Percentiles rank a stretch among this genome's conserved stretches.
Conservation (phyloP, 2,329 filamentous ascomycete species). For the Exserohilum turcica region DNA sequence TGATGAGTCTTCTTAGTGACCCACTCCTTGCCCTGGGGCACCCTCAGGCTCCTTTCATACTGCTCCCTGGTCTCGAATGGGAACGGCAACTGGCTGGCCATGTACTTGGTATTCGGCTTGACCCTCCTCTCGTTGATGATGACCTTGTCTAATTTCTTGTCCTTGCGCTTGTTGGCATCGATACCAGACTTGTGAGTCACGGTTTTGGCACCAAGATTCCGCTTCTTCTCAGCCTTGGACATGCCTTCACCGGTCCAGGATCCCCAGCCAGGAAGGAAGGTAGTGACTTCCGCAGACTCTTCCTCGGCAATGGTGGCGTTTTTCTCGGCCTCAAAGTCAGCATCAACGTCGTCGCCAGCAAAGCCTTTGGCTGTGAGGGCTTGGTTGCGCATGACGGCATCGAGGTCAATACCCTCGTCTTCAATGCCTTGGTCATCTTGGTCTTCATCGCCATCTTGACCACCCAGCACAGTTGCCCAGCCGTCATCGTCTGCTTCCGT, state of each 20-base stretch:
- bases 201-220: conserved; percentile 58
- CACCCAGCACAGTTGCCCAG: conserved; percentile 52
- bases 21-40: conserved; percentile 94
- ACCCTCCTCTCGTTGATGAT: conserved; percentile 91
- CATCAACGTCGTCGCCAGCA: conserved; percentile 80
- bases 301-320: conserved; percentile 71
- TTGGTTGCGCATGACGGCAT: conserved; percentile 56
- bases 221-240: conserved; percentile 68
- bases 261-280: conserved; percentile 92
- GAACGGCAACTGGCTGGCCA: conserved; percentile 82
- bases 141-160: conserved; percentile 79
- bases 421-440: conserved; percentile 38
- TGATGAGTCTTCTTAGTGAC: conserved; percentile 95
- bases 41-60: conserved; percentile 84
- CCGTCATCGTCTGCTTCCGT: conserved; percentile 49
- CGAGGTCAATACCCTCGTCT: conserved; percentile 49
- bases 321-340: conserved; percentile 83
- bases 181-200: conserved; percentile 71
- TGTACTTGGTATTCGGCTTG: conserved; percentile 90
- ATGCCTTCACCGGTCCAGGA: conserved; percentile 87
- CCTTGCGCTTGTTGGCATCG: conserved; percentile 76
- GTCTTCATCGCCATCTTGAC: conserved; percentile 39
- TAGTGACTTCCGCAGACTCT: conserved; percentile 80
- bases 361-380: conserved; percentile 82
- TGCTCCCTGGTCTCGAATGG: conserved; percentile 86